Evolutionary conservation across 2,329 filamentous ascomycete genomes (phyloP).

Genomic region (Aspergillus texensis): DNA sequence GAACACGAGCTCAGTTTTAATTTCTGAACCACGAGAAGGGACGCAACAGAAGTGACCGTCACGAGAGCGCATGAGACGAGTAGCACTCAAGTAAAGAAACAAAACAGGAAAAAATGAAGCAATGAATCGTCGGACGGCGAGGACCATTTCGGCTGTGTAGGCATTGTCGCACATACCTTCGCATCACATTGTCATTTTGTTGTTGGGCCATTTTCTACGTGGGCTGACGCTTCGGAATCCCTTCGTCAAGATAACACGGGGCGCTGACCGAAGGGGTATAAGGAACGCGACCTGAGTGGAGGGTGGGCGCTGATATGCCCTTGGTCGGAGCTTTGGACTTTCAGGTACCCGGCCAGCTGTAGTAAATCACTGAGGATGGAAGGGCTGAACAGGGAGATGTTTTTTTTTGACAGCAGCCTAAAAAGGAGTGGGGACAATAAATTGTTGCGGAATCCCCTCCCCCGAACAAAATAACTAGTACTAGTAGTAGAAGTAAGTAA

Average conservation of each 20-base stretch:
- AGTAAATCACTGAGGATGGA: background rate
- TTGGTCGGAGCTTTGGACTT: constrained; percentile 9
- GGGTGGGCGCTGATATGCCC: constrained; percentile 11
- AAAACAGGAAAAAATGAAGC: background rate
- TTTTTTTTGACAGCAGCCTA: background rate
- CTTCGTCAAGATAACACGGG: constrained; percentile 12
- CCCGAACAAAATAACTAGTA: background rate
- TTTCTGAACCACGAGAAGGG: background rate
- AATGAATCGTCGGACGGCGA: background rate
- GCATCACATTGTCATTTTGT: constrained; percentile 46
- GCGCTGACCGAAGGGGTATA: background rate
- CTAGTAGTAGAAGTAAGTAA: background rate
- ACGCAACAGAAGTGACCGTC: background rate
- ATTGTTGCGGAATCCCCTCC: background rate
- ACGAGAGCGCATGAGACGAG: background rate
- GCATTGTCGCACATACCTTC: constrained; percentile 56
- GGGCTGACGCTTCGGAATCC: background rate
- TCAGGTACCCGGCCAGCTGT: background rate
- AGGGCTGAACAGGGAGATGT: background rate
- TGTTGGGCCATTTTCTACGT: constrained; percentile 41
- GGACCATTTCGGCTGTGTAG: background rate
- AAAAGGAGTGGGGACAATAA: background rate
- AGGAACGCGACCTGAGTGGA: background rate
- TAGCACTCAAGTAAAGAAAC: background rate
- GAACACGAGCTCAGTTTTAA: background rate